Base-by-base conservation (phyloP, 2,329 filamentous ascomycete species). In the Phyllosticta paracitricarpa region DNA sequence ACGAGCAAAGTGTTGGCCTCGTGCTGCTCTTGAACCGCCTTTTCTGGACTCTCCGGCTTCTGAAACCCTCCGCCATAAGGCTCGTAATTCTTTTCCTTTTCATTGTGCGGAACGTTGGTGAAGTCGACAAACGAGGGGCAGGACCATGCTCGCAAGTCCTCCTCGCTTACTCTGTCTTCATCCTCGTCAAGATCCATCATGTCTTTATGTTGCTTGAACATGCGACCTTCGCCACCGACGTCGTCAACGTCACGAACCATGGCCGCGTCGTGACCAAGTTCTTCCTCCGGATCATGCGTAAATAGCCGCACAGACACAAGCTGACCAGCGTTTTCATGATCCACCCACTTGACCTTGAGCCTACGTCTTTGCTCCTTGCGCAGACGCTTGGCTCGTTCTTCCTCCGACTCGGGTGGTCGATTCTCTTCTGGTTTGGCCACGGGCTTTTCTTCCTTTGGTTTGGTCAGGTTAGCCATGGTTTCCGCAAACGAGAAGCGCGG, bases 211-310 rank as follows among this genome's bases (percentile, higher is more conserved):
- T 79, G 76, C 66, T 80, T 81, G 72, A 81, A 77, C 76, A 79
- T 79, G 52, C 76, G 76, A 35, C 79, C 79, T 67, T 81, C 89
- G 4, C 84, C 85, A 57, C 85, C 84, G 67, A 89, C 86, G 69
- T 91, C 88, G 30, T 82, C 82, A 3, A 87, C 87, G 71, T 91
- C 88, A 56, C 84, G 84, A 51, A 87, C 82, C 80, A 89, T 85
- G 68, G 84, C 87, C 61, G 81, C 79, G 59, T 84, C 82, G 61
- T 88, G 81, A 59, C 85, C 86, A 62, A 85, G 80, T 66, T 90
- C 87, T 69, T 91, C 88, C 1, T 82, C 81, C 1, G 84, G 84
- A 64, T 90, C 86, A 67, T 89, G 88, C 60, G 85, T 84, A 74
- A 92, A 91, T 57, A 86, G 77, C 64, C 83, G 82, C 60, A 90